These are phyloP conservation scores for Diplotaxis tenuifolia DNA, from an alignment of 345 rosid species.

Conservation along the genomic window DNA sequence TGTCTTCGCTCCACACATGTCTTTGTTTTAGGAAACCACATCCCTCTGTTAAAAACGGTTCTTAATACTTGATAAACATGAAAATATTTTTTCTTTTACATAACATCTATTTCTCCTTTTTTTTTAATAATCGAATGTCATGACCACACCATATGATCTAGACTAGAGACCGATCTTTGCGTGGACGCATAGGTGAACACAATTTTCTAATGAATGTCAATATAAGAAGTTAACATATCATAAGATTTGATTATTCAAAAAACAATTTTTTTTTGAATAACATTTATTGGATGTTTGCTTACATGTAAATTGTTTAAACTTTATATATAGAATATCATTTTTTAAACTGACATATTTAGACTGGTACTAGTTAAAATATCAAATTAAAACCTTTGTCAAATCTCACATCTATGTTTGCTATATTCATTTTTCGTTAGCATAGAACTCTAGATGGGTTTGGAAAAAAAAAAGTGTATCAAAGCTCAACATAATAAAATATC, in stretches of 20 bases:
- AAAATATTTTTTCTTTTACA: neutral
- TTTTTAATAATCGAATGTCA: too few relatives aligned
- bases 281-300: neutral
- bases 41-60: neutral
- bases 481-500: too few relatives aligned
- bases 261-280: neutral
- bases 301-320: neutral
- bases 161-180: too few relatives aligned
- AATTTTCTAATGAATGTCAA: neutral
- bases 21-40: constrained; percentile 28
- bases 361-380: neutral
- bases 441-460: constrained; percentile 1
- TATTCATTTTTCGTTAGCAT: neutral
- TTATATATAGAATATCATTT: neutral
- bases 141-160: too few relatives aligned
- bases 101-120: neutral
- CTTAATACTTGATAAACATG: neutral
- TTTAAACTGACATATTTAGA: neutral
- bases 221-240: neutral
- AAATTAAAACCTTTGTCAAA: neutral
- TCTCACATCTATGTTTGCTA: neutral
- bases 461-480: constrained; percentile 18
- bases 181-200: too few relatives aligned
- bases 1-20: constrained; percentile 26
- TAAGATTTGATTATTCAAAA: neutral